These are phyloP conservation scores for Scorias spongiosa DNA, from an alignment of 2,329 filamentous ascomycete genomes.

Conservation along the genomic window DNA sequence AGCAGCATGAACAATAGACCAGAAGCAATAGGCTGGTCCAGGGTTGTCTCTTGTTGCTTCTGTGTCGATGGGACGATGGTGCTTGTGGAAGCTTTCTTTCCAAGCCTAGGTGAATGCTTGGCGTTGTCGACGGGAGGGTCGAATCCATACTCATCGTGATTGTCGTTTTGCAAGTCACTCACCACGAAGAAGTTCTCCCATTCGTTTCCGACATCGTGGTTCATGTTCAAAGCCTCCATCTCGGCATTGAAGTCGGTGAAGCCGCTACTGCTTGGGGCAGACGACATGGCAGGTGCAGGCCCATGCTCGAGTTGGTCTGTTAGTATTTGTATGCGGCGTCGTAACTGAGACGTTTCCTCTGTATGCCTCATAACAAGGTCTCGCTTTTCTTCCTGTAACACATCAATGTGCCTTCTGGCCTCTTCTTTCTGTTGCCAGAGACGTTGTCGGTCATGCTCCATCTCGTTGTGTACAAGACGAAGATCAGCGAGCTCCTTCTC, in stretches of 20 bases:
- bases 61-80: slow-evolving; percentile 5
- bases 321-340: slow-evolving; percentile 80
- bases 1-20: slow-evolving; percentile 87
- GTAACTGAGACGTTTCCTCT: slow-evolving; percentile 75
- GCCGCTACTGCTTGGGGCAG: slow-evolving; percentile 41
- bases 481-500: slow-evolving; percentile 62
- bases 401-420: slow-evolving; percentile 59
- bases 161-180: slow-evolving; percentile 29
- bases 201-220: slow-evolving; percentile 35
- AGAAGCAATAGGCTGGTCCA: slow-evolving; percentile 52
- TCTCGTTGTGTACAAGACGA: slow-evolving; percentile 34
- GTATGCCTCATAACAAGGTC: slow-evolving; percentile 81
- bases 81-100: slow-evolving; percentile 11
- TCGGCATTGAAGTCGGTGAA: slow-evolving; percentile 61
- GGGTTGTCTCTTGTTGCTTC: slow-evolving; percentile 20
- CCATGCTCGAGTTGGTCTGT: slow-evolving; percentile 49
- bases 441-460: slow-evolving; percentile 16
- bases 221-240: slow-evolving; percentile 74
- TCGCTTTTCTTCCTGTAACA: slow-evolving; percentile 72
- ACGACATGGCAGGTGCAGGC: slow-evolving; percentile 26
- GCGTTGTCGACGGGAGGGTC: slow-evolving; percentile 23
- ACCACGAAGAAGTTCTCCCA: slow-evolving; percentile 77
- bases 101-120: slow-evolving; percentile 9
- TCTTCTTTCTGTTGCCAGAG: slow-evolving; percentile 60
- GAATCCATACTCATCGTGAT: slow-evolving; percentile 39